phyloP scores from a whole-genome alignment of 148 eudicot species.

The Cornus kousa region DNA sequence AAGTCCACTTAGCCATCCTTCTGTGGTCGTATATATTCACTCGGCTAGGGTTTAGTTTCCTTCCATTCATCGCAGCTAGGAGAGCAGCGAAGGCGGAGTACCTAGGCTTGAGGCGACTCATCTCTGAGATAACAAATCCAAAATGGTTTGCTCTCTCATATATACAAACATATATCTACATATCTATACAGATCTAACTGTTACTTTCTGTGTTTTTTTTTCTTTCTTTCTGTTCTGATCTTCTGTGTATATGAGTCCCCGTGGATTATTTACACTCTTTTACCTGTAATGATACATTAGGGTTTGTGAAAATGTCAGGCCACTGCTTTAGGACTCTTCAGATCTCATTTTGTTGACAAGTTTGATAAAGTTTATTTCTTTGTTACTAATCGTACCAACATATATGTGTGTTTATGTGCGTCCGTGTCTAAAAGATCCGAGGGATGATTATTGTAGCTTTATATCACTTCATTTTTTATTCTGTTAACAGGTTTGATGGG shows the following conservation, averaged over 20 bases:
- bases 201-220: neutral
- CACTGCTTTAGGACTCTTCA: neutral
- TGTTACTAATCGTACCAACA: no score
- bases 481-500: no score
- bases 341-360: neutral
- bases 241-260: neutral
- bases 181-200: neutral
- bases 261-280: neutral
- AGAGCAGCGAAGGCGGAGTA: neutral
- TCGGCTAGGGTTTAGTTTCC: neutral
- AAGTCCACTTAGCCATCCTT: neutral
- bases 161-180: neutral
- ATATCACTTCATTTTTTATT: no score
- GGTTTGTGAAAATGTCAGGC: neutral
- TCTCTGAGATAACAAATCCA: conserved; percentile 1
- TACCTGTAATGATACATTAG: neutral
- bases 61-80: neutral
- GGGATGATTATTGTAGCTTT: no score
- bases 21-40: neutral
- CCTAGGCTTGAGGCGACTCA: neutral
- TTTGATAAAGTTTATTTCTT: no score
- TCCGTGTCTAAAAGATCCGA: no score
- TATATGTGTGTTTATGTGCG: no score
- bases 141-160: conserved; percentile 10
- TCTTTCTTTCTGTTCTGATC: neutral